Conservation (phyloP, 352 stramenopile species). For the Pythium insidiosum region DNA sequence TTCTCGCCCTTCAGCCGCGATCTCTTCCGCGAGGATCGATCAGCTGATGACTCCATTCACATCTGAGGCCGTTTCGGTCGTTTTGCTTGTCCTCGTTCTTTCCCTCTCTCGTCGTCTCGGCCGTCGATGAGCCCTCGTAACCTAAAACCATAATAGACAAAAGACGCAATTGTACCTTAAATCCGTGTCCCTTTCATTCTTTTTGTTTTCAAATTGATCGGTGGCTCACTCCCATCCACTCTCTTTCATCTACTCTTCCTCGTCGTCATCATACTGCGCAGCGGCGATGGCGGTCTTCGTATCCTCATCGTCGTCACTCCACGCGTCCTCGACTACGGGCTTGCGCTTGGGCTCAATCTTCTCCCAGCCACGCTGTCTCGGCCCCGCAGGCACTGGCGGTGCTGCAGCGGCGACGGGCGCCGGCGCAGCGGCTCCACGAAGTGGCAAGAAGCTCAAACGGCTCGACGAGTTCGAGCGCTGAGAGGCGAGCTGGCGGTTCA, state of each 20-base stretch:
- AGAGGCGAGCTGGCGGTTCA: slow-evolving; percentile 10
- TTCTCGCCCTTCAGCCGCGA: slow-evolving; percentile 3
- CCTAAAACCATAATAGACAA: too few relatives aligned
- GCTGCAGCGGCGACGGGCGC: slow-evolving; percentile 6
- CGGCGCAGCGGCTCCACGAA: slow-evolving; percentile 24
- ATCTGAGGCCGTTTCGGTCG: too few relatives aligned
- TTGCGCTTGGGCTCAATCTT: slow-evolving; percentile 38
- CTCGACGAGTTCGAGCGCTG: too few relatives aligned
- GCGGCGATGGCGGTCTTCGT: too few relatives aligned
- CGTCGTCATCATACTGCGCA: slow-evolving; percentile 5
- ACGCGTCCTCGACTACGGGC: slow-evolving; percentile 50
- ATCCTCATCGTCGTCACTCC: slow-evolving; percentile 67
- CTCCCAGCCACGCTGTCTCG: slow-evolving; percentile 56
- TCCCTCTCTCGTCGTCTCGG: too few relatives aligned
- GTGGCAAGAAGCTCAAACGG: slow-evolving; percentile 48
- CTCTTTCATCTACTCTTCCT: slow-evolving; percentile 5
- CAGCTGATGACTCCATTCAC: too few relatives aligned
- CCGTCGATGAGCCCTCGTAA: too few relatives aligned
- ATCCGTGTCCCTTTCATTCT: slow-evolving; percentile 1
- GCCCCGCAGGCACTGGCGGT: too few relatives aligned
- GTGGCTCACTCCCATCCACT: too few relatives aligned
- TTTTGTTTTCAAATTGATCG: slow-evolving; percentile 9
- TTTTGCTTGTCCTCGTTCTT: not conserved
- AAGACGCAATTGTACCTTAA: too few relatives aligned
- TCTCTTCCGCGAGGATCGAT: too few relatives aligned